Evolutionary conservation across 148 eudicot species (phyloP).

Genomic region (Camellia sinensis): DNA sequence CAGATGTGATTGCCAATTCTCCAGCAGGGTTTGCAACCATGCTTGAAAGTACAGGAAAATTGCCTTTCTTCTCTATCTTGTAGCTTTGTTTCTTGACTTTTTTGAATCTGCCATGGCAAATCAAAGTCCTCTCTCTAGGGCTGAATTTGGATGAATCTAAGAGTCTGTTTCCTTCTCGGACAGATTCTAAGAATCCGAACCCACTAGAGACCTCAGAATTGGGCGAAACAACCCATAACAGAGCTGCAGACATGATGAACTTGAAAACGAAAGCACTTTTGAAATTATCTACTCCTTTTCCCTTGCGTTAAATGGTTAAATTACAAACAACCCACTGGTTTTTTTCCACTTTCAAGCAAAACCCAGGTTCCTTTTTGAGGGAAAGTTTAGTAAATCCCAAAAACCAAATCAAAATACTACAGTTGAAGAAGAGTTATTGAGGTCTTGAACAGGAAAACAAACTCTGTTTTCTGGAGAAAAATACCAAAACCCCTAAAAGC

Average conservation of each 20-base stretch:
- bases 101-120: constrained; percentile 35
- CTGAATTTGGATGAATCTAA: constrained; percentile 23
- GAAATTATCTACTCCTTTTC: neutral
- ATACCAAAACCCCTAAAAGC: no score
- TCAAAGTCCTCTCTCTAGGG: constrained; percentile 21
- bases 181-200: constrained; percentile 46
- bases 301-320: neutral
- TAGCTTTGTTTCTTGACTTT: constrained; percentile 38
- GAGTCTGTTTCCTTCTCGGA: constrained; percentile 25
- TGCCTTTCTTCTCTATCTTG: constrained; percentile 38
- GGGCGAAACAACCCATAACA: constrained; percentile 69
- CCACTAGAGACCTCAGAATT: constrained; percentile 56
- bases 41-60: constrained; percentile 51
- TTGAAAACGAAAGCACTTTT: constrained; percentile 1
- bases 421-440: constrained; percentile 15
- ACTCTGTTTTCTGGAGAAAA: neutral
- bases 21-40: constrained; percentile 69
- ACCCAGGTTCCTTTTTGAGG: constrained; percentile 7
- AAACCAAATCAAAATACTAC: neutral
- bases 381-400: neutral
- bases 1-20: constrained; percentile 66
- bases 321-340: neutral
- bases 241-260: constrained; percentile 68
- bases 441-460: neutral
- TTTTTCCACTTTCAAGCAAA: constrained; percentile 5